Conservation (phyloP, 78 protist genomes). For the Monosiga brevicollis region DNA sequence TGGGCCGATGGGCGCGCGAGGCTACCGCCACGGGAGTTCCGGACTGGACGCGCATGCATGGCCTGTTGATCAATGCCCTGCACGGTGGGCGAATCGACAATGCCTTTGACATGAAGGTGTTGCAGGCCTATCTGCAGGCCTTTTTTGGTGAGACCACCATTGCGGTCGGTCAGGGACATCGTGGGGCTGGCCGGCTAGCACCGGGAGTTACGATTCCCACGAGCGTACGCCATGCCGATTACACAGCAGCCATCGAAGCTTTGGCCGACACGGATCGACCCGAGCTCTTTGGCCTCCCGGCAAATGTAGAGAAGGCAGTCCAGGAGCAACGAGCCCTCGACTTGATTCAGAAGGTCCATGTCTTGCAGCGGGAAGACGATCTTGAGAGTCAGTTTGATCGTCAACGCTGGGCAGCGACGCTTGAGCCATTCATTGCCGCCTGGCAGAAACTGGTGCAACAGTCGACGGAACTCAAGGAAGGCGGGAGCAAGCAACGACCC, state of each 20-base stretch:
- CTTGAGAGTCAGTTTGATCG: not conserved
- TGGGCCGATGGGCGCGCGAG: not conserved
- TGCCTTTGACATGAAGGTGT: slow-evolving; percentile 40
- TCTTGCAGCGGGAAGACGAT: not conserved
- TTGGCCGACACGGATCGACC: slow-evolving; percentile 57
- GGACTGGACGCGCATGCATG: slow-evolving; percentile 48
- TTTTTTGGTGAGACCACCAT: slow-evolving; percentile 21
- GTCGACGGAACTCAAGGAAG: not conserved
- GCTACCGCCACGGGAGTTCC: not conserved
- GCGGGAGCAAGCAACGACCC: no score
- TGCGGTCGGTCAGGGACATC: slow-evolving; percentile 1
- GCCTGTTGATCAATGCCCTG: slow-evolving; percentile 47
- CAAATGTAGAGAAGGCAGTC: slow-evolving; percentile 54
- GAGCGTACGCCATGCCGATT: not conserved
- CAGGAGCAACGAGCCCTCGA: slow-evolving; percentile 1
- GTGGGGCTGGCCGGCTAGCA: not conserved
- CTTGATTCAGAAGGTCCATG: slow-evolving; percentile 9
- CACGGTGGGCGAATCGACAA: slow-evolving; percentile 74
- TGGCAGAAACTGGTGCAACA: slow-evolving; percentile 21
- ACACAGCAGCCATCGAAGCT: not conserved
- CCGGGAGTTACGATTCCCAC: slow-evolving; percentile 3
- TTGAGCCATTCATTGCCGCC: slow-evolving; percentile 6
- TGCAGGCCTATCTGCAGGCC: slow-evolving; percentile 42
- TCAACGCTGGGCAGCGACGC: slow-evolving; percentile 17
- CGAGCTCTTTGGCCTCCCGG: slow-evolving; percentile 54